A percentile compares a stretch with the other conserved stretches of the same genome.
phyloP scores from a whole-genome alignment of 176 grass and related monocot genomes.

The Oryza officinalis region DNA sequence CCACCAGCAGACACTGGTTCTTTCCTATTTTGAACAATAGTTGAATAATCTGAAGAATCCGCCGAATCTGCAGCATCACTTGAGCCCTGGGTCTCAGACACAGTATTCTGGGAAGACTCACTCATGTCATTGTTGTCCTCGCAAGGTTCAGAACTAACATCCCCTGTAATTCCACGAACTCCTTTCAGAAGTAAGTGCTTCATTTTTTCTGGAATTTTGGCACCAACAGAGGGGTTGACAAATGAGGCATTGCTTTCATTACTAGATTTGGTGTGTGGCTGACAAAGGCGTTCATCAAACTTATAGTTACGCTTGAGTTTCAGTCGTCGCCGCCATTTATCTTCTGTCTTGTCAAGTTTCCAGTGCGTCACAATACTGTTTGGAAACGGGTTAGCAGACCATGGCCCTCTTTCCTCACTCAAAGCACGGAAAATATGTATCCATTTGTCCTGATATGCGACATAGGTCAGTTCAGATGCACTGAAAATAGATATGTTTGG shows the following conservation, averaged over 20 bases:
- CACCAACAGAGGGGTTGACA: conserved; percentile 42
- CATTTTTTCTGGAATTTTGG: conserved; percentile 83
- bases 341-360: conserved; percentile 97
- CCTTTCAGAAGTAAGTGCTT: conserved; percentile 90
- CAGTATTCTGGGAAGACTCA: conserved; percentile 46
- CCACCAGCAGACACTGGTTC: conserved; percentile 49
- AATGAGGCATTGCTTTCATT: conserved; percentile 36
- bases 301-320: conserved; percentile 98
- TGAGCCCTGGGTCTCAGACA: conserved; percentile 44
- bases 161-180: conserved; percentile 74
- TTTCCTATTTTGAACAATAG: conserved; percentile 71
- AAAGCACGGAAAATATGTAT: conserved; percentile 84
- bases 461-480: conserved; percentile 20
- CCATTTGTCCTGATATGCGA: conserved; percentile 87
- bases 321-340: conserved; percentile 80
- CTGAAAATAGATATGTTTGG: conserved; percentile 15
- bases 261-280: conserved; percentile 62
- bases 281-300: conserved; percentile 84
- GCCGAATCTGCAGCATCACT: conserved; percentile 41
- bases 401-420: conserved; percentile 90
- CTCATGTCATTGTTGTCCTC: conserved; percentile 53
- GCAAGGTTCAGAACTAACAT: conserved; percentile 57
- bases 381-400: conserved; percentile 92
- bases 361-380: conserved; percentile 71
- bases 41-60: conserved; percentile 57